Evolutionary conservation across 176 grass and related monocot species (phyloP).

Genomic region (Aegilops tauschii): DNA sequence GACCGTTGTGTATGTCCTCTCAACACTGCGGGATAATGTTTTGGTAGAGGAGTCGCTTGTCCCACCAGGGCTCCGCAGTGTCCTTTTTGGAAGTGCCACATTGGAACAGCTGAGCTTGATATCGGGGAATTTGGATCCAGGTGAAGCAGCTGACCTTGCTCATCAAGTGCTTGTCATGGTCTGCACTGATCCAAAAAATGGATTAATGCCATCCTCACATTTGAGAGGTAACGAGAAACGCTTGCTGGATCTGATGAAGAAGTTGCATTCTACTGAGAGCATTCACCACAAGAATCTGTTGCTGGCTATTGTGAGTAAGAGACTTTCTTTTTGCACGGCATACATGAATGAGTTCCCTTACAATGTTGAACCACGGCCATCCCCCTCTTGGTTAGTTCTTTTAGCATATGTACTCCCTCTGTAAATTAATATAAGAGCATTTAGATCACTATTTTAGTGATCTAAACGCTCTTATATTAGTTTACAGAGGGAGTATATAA

Average conservation of each 20-base stretch:
- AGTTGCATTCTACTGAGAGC: slow-evolving; percentile 68
- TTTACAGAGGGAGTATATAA: not conserved
- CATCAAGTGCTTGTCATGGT: slow-evolving; percentile 81
- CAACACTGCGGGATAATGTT: slow-evolving; percentile 66
- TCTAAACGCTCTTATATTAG: too few species aligned
- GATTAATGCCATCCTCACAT: slow-evolving; percentile 69
- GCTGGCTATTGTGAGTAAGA: slow-evolving; percentile 64
- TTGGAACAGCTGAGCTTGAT: slow-evolving; percentile 80
- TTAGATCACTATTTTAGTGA: too few species aligned
- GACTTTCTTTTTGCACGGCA: slow-evolving; percentile 63
- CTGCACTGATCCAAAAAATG: slow-evolving; percentile 88
- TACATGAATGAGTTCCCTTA: slow-evolving; percentile 90
- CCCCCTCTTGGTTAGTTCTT: slow-evolving; percentile 71
- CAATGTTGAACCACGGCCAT: slow-evolving; percentile 59
- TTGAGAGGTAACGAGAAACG: slow-evolving; percentile 88
- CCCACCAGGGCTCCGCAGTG: slow-evolving; percentile 80
- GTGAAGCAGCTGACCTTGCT: slow-evolving; percentile 57
- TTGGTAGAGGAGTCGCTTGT: slow-evolving; percentile 71
- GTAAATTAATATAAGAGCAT: too few species aligned
- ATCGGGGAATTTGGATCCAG: slow-evolving; percentile 62
- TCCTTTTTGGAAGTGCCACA: slow-evolving; percentile 88
- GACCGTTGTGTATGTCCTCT: slow-evolving; percentile 55
- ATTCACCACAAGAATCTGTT: slow-evolving; percentile 66
- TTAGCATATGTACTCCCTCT: not conserved
- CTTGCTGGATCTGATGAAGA: slow-evolving; percentile 85